phyloP scores from a whole-genome alignment of 495 filamentous ascomycete species.

The Podospora pseudoanserina region DNA sequence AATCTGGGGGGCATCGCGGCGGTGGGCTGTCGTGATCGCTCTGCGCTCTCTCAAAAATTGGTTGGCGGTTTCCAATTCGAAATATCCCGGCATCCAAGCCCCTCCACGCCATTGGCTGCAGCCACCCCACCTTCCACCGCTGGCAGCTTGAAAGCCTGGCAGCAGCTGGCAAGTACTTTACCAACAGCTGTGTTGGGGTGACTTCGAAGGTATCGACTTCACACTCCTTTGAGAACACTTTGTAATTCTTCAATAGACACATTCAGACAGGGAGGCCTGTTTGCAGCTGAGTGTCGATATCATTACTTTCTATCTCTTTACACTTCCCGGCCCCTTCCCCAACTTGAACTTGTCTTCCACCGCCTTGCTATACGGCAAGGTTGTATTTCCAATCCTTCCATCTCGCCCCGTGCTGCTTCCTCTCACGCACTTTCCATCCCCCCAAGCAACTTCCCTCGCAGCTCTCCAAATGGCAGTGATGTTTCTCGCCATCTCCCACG shows the following conservation, averaged over 20 bases:
- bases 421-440: slow-evolving; percentile 17
- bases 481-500: slow-evolving; percentile 46
- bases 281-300: too few relatives aligned
- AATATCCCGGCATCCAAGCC: not conserved
- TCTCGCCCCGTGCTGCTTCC: slow-evolving; percentile 17
- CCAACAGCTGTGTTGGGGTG: not conserved
- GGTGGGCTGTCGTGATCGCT: slow-evolving; percentile 10
- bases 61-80: not conserved
- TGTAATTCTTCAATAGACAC: too few relatives aligned
- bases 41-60: not conserved
- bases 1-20: slow-evolving; percentile 45
- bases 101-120: not conserved
- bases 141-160: too few relatives aligned
- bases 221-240: too few relatives aligned
- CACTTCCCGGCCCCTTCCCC: slow-evolving; percentile 14
- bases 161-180: not conserved
- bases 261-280: too few relatives aligned
- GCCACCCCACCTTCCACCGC: not conserved
- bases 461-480: slow-evolving; percentile 48
- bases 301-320: not conserved
- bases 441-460: slow-evolving; percentile 38
- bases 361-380: not conserved
- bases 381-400: slow-evolving; percentile 18
- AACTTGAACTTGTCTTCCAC: slow-evolving; percentile 16
- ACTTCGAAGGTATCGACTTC: too few relatives aligned